Evolutionary conservation across 2,329 filamentous ascomycete species (phyloP), one percentile per base, ranked within the genome.

Genomic region (Aspergillus arachidicola): DNA sequence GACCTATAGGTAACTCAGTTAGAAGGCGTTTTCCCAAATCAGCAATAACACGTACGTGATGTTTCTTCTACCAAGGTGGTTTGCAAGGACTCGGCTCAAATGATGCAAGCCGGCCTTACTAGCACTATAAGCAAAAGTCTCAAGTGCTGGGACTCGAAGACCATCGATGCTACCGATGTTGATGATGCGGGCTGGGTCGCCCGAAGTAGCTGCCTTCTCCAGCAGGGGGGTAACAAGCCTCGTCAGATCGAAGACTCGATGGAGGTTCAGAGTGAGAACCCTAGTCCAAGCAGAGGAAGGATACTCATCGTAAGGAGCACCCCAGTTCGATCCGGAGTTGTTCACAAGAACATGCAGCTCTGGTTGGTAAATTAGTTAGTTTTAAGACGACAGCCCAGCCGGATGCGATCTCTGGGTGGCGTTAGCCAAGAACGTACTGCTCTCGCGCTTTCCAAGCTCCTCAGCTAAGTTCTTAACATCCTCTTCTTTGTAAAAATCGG

Each of bases 251-350:
- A 84, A 85, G 43, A 85, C 80, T 19, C 81, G 82, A 72, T 85
- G 84, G 19, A 85, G 82, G 68, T 85, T 85, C 67, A 85, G 73
- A 11, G 81, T 82, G 67, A 86, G 83, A 26, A 87, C 77, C 66
- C 86, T 84, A 66, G 86, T 85, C 83, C 85, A 87, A 46, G 83
- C 85, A 54, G 80, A 78, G 65, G 86, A 84, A 0, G 84, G 84
- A 68, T 86, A 87, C 71, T 86, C 80, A 64, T 86, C 83, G 71
- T 86, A 87, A 32, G 84, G 82, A 30, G 82, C 85, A 11, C 84
- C 85, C 81, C 83, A 85, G 58, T 82, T 83, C 10, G 81, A 84
- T 19, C 83, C 83, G 10, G 83, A 83, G 68, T 85, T 85, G 70
- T 85, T 85, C 58, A 85, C 76, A 23, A 85, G 73, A 28, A 85